phyloP scores from a whole-genome alignment of 306 rosid species.

The Notholithocarpus densiflorus region DNA sequence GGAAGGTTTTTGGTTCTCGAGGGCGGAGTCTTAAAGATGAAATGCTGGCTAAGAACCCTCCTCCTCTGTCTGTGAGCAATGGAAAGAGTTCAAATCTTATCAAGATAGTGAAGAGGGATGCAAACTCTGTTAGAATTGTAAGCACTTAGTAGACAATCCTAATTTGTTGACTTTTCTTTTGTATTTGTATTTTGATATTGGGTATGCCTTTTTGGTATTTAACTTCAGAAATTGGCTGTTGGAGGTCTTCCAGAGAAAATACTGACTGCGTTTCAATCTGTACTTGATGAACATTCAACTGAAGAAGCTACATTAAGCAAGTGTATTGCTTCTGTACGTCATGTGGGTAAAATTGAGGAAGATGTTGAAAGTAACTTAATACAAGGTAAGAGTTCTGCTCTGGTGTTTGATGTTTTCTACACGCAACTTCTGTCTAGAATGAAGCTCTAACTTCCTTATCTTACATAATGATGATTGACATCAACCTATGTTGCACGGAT shows the following conservation, averaged over 20 bases:
- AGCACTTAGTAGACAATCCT: constrained; percentile 36
- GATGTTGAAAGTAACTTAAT: constrained; percentile 54
- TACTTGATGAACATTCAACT: constrained; percentile 65
- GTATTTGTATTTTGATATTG: constrained; percentile 21
- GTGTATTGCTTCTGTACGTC: constrained; percentile 47
- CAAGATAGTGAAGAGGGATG: constrained; percentile 89
- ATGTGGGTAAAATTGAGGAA: constrained; percentile 53
- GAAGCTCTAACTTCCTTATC: constrained; percentile 3
- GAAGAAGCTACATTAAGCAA: constrained; percentile 72
- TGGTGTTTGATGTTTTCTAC: constrained; percentile 14
- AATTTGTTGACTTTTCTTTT: constrained; percentile 18
- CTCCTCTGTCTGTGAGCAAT: constrained; percentile 55
- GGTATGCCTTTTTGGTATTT: constrained; percentile 29
- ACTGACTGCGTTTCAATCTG: constrained; percentile 77
- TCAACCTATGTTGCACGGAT: neutral
- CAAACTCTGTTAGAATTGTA: constrained; percentile 85
- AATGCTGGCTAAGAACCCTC: constrained; percentile 71
- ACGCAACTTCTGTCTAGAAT: neutral
- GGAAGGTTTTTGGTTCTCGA: constrained; percentile 96
- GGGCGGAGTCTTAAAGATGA: constrained; percentile 93
- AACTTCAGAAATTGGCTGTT: constrained; percentile 79
- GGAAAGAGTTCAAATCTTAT: constrained; percentile 74
- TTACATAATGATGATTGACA: constrained; percentile 2
- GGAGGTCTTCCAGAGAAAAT: constrained; percentile 87
- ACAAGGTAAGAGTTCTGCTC: constrained; percentile 58